A percentile compares a stretch with the other conserved stretches of the same genome.
Evolutionary conservation across 176 grass and related monocot genomes (phyloP).

Genomic region (Oryza brachyantha): DNA sequence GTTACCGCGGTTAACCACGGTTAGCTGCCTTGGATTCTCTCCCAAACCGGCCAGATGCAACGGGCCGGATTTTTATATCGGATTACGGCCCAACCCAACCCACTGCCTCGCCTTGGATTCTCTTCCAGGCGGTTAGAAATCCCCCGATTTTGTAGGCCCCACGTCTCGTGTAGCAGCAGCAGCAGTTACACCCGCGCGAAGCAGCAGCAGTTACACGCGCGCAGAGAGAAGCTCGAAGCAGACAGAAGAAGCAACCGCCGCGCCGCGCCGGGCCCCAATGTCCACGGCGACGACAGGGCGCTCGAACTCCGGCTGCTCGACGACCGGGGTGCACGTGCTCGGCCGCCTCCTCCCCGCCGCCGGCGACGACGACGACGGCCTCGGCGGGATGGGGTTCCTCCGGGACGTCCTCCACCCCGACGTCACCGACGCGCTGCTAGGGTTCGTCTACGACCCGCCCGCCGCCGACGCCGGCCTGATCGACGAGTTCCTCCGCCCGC

Average conservation of each 20-base stretch:
- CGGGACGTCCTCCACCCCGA: constrained; percentile 37
- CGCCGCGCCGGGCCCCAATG: too few relatives aligned
- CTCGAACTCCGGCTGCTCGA: background rate
- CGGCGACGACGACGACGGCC: background rate
- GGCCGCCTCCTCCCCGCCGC: background rate
- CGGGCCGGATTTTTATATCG: too few relatives aligned
- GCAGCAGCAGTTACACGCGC: too few relatives aligned
- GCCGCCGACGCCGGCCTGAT: constrained; percentile 21
- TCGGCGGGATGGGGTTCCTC: constrained; percentile 11
- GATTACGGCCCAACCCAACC: too few relatives aligned
- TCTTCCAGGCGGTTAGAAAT: background rate
- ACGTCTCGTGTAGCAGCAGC: background rate
- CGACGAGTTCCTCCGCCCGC: constrained; percentile 35
- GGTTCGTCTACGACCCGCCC: constrained; percentile 56
- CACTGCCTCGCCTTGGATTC: background rate
- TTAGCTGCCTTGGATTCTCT: background rate
- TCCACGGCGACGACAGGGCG: too few relatives aligned
- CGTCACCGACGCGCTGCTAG: constrained; percentile 56
- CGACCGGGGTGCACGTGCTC: background rate
- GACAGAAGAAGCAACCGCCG: too few relatives aligned
- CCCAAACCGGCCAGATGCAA: too few relatives aligned
- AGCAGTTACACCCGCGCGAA: too few relatives aligned
- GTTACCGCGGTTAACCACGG: too few relatives aligned
- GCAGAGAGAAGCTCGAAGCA: too few relatives aligned
- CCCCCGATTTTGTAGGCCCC: background rate